phyloP scores from a whole-genome alignment of 768 basidiomycete genomes.

The Tephrocybe sp. region DNA sequence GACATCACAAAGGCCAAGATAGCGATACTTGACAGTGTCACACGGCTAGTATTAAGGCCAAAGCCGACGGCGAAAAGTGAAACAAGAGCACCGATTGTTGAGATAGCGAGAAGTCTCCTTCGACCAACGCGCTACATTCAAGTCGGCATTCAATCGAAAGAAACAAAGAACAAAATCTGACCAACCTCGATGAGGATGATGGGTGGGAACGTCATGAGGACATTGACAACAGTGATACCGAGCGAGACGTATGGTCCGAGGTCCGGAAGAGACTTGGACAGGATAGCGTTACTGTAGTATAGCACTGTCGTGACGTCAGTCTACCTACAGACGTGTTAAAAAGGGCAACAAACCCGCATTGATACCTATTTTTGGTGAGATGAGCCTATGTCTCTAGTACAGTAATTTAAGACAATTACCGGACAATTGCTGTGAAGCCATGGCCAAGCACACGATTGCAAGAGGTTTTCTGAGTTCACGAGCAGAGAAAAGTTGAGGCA shows the following conservation, averaged over 20 bases:
- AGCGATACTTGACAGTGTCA: slow-evolving; percentile 65
- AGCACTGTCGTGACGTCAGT: slow-evolving; percentile 52
- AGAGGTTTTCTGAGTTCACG: slow-evolving; percentile 63
- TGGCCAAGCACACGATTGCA: slow-evolving; percentile 64
- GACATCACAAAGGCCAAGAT: slow-evolving; percentile 84
- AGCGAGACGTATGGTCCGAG: slow-evolving; percentile 81
- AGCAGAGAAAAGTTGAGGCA: slow-evolving; percentile 51
- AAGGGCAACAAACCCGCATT: slow-evolving; percentile 55
- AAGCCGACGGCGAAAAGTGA: slow-evolving; percentile 71
- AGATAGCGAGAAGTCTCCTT: slow-evolving; percentile 64
- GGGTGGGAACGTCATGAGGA: slow-evolving; percentile 81
- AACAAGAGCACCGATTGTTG: slow-evolving; percentile 61
- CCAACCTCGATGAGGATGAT: slow-evolving; percentile 83
- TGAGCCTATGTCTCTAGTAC: slow-evolving; percentile 1
- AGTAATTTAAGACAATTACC: slow-evolving; percentile 40
- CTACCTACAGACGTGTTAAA: background rate
- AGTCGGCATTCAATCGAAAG: background rate
- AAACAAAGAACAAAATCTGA: slow-evolving; percentile 10
- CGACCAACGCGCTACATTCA: slow-evolving; percentile 66
- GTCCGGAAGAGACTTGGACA: slow-evolving; percentile 76
- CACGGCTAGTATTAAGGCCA: slow-evolving; percentile 63
- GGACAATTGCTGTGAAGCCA: slow-evolving; percentile 79
- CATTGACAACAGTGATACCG: slow-evolving; percentile 83
- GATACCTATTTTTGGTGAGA: slow-evolving; percentile 48
- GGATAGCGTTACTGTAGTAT: slow-evolving; percentile 90